Evolutionary conservation across 805 yeast genomes (phyloP), one percentile per base, ranked within the genome.

Genomic region (Hanseniaspora lachancei): DNA sequence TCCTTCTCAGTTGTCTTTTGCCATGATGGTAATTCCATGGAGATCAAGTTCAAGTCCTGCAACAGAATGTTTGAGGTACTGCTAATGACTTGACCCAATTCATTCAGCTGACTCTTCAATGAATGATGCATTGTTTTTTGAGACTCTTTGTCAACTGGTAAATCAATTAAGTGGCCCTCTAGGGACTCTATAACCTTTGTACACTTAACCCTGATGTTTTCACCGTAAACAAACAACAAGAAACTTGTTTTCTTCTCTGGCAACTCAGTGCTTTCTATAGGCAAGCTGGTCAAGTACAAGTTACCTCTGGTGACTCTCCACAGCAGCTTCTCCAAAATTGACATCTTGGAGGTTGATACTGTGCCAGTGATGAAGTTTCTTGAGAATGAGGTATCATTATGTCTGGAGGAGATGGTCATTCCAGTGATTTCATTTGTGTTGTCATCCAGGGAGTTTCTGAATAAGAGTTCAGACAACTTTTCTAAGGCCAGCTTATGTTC

Each of bases 251-350:
- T 82, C 56, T 69, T 74, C 61, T 82, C 86, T 62, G 75, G 82
- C 53, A 82, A 67, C 39, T 77, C 74, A 60, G 77, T 78, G 8
- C 42, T 40, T 1, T 72, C 69, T 57, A 83, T 71, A 62, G 80
- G 86, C 43, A 76, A 72, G 47, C 79, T 74, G 58, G 78, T 78
- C 64, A 82, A 77, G 64, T 74, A 81, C 62, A 84, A 73, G 62
- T 84, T 84, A 67, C 89, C 89, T 69, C 89, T 77, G 61, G 83
- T 73, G 15, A 77, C 80, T 71, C 89, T 77, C 89, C 89, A 84
- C 57, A 84, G 70, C 57, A 84, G 81, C 64, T 78, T 81, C 63
- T 83, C 84, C 60, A 84, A 71, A n/a, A 78, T 70, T 16, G 68
- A 72, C 39, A 81, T 74, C 62, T 82, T 83, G 18, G 74, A 78